Evolutionary conservation across 1,139 yeast species (phyloP), one percentile per base, ranked within the genome.

Genomic region (Lodderomyces beijingensis): DNA sequence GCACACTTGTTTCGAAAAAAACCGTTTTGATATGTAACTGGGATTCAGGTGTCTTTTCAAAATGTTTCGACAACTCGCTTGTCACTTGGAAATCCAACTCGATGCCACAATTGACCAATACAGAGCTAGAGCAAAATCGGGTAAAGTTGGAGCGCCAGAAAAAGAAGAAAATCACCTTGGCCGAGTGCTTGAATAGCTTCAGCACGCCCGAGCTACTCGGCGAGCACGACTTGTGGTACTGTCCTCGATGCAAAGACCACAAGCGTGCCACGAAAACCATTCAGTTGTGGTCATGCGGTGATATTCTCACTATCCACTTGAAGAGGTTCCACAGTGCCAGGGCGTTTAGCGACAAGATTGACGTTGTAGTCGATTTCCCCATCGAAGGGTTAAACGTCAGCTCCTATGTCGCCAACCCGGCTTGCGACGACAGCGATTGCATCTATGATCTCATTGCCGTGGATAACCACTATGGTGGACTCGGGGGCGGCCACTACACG

Each of bases 401-500:
- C 2, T 64, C 70, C 15, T 75, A 77, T 45, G 70, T 84, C 9
- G 62, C 61, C 9, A 50, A 53, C 13, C 55, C 62, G 10, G 53
- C 56, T 12, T 64, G 57, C 13, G 57, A 57, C 9, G 61, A 60
- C 4, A 59, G 59, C 6, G 35, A 41, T 24, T 33, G 36, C 15
- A 55, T 86, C 0, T 91, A 91, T 55, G 98, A 91, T 53, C 65
- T 91, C 45, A 71, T 86, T 49, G 97, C 94, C 0, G 96, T 91
- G 16, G 97, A 89, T 53, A 89, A 89, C 54, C 98, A 91, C 53
- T 89, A 71, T 53, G 98, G 98, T 35, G 96, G 97, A 0, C 66
- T 91, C 20, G 97, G 97, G 1, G 98, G 98, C 5, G 98, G 98
- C 3, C 98, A 91, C 59, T 91, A 91, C 54, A 91, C 98, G 1